Percentiles rank a stretch among this genome's conserved stretches.
Conservation (phyloP, 2,329 filamentous ascomycete genomes). For the Teratosphaeria gauchensis region DNA sequence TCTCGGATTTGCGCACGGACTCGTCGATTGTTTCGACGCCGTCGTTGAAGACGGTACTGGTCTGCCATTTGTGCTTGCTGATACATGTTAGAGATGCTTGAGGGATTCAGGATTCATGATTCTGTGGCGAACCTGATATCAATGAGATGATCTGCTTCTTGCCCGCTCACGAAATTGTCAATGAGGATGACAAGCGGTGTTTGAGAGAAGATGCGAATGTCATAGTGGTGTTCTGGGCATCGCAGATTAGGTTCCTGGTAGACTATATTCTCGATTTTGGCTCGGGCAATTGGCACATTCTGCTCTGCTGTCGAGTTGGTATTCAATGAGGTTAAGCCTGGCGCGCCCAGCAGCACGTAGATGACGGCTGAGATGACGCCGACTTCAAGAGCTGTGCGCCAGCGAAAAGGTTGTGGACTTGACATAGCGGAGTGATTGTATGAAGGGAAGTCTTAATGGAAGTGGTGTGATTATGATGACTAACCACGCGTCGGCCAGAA, state of each 20-base stretch:
- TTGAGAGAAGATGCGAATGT: constrained; percentile 41
- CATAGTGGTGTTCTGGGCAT: constrained; percentile 31
- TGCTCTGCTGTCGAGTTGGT: constrained; percentile 3
- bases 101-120: neutral
- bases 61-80: constrained; percentile 39
- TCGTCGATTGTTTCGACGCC: constrained; percentile 39
- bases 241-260: constrained; percentile 29
- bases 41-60: constrained; percentile 46
- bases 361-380: constrained; percentile 21
- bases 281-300: constrained; percentile 8
- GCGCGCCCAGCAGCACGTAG: constrained; percentile 24
- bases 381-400: constrained; percentile 24
- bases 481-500: neutral
- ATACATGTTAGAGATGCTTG: constrained; percentile 3
- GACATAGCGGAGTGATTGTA: constrained; percentile 1
- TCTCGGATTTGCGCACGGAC: constrained; percentile 44
- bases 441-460: neutral
- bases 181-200: constrained; percentile 51
- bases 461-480: neutral
- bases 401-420: constrained; percentile 9
- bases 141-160: constrained; percentile 43
- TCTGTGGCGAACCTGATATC: constrained; percentile 39
- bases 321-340: constrained; percentile 10
- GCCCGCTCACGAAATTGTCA: constrained; percentile 42
- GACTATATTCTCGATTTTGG: constrained; percentile 30